Percentiles rank a stretch among this genome's conserved stretches.
phyloP scores from a whole-genome alignment of 2,329 filamentous ascomycete species.

The Penicillium sp. region DNA sequence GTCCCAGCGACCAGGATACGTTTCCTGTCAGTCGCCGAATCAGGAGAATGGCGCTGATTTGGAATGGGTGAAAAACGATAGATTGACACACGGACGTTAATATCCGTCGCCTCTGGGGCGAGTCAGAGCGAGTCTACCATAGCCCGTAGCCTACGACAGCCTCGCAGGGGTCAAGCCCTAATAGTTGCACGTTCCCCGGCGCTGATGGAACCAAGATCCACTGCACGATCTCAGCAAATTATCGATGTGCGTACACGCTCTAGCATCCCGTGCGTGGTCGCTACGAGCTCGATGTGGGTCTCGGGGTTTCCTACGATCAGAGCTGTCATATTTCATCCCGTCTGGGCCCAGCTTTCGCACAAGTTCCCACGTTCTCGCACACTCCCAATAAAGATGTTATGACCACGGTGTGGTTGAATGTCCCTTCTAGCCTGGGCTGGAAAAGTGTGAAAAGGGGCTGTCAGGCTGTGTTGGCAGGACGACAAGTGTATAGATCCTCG shows the following conservation, averaged over 20 bases:
- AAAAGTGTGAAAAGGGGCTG: neutral
- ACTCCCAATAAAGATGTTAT: neutral
- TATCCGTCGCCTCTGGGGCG: slow-evolving; percentile 7
- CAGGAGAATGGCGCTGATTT: slow-evolving; percentile 13
- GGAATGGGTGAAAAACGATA: slow-evolving; percentile 15
- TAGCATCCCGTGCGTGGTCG: neutral
- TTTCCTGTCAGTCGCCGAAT: slow-evolving; percentile 26
- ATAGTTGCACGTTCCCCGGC: slow-evolving; percentile 18
- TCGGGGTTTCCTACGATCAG: slow-evolving; percentile 16
- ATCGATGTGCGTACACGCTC: neutral
- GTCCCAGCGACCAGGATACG: slow-evolving; percentile 25
- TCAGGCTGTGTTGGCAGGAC: neutral
- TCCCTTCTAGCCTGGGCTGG: neutral
- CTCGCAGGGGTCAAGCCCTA: slow-evolving; percentile 11
- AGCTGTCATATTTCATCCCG: slow-evolving; percentile 33
- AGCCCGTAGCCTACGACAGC: neutral
- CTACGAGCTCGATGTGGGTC: slow-evolving; percentile 12
- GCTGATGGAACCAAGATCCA: neutral
- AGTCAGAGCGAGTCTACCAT: slow-evolving; percentile 14
- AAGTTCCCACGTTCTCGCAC: slow-evolving; percentile 17
- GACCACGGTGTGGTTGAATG: neutral
- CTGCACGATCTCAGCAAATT: neutral
- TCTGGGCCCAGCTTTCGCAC: slow-evolving; percentile 13
- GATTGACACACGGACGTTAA: slow-evolving; percentile 21
- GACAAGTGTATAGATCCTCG: neutral